Evolutionary conservation across 345 rosid genomes (phyloP).

Genomic region (Eucalyptus dawsonii): DNA sequence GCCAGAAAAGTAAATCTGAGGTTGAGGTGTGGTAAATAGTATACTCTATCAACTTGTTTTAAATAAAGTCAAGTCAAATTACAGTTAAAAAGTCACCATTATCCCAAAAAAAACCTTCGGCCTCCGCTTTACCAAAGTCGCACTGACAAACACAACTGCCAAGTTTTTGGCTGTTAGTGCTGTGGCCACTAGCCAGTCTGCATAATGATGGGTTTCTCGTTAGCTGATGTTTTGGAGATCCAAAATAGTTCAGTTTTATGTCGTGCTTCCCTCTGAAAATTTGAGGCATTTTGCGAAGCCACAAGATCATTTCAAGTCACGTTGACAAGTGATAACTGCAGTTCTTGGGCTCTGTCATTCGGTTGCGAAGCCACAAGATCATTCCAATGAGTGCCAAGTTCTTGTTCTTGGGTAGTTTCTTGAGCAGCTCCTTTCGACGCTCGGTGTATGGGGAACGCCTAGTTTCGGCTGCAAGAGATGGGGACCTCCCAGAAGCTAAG

Average conservation of each 20-base stretch:
- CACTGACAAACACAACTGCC: neutral
- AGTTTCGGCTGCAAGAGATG: constrained; percentile 96
- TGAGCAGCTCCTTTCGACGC: constrained; percentile 87
- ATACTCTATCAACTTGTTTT: neutral
- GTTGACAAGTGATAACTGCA: neutral
- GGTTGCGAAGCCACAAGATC: neutral
- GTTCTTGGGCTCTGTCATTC: neutral
- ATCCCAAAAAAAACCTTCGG: neutral
- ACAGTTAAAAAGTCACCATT: neutral
- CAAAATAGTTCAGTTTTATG: neutral
- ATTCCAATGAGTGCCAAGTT: neutral
- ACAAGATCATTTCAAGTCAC: neutral
- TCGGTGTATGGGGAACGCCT: constrained; percentile 91
- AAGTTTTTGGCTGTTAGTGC: neutral
- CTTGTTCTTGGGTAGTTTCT: neutral
- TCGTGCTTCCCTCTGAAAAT: neutral
- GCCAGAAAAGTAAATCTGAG: neutral
- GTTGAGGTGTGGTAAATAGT: neutral
- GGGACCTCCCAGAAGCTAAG: constrained; percentile 88
- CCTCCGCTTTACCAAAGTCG: neutral
- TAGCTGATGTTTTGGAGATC: neutral
- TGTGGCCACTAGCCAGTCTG: neutral
- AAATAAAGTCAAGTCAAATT: neutral
- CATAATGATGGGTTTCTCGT: neutral
- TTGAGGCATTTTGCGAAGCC: neutral